These are phyloP conservation scores for Cydonia oblonga DNA, from an alignment of 331 rosid species.

Conservation along the genomic window DNA sequence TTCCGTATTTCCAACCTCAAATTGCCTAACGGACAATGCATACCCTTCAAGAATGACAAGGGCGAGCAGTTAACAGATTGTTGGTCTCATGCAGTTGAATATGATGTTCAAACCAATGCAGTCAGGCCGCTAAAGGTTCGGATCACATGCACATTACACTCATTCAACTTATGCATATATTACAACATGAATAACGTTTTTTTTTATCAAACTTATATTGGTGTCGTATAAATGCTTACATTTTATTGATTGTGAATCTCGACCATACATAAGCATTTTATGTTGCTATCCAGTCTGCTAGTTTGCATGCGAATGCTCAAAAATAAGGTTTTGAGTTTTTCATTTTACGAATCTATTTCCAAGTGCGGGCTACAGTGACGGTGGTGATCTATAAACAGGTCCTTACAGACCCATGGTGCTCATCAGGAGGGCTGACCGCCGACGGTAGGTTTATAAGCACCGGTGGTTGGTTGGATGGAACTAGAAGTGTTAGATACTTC, in stretches of 20 bases:
- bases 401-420: constrained; percentile 71
- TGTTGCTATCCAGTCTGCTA: not conserved
- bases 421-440: constrained; percentile 64
- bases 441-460: constrained; percentile 50
- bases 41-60: constrained; percentile 10
- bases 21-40: constrained; percentile 27
- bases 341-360: not conserved
- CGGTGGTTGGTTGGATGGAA: constrained; percentile 64
- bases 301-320: not conserved
- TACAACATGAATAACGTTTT: not conserved
- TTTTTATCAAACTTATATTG: too few species aligned
- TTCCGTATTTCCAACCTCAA: constrained; percentile 32
- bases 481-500: constrained; percentile 33
- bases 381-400: constrained; percentile 22
- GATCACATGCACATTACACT: not conserved
- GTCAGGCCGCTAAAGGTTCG: constrained; percentile 65
- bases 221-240: not conserved
- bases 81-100: constrained; percentile 60
- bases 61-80: constrained; percentile 24
- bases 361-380: not conserved
- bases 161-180: not conserved
- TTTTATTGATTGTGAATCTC: not conserved
- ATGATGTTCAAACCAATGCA: constrained; percentile 28
- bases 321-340: not conserved
- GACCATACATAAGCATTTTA: not conserved